Evolutionary conservation across 305 asterid genomes (phyloP).

Genomic region (Solanum chacoense): DNA sequence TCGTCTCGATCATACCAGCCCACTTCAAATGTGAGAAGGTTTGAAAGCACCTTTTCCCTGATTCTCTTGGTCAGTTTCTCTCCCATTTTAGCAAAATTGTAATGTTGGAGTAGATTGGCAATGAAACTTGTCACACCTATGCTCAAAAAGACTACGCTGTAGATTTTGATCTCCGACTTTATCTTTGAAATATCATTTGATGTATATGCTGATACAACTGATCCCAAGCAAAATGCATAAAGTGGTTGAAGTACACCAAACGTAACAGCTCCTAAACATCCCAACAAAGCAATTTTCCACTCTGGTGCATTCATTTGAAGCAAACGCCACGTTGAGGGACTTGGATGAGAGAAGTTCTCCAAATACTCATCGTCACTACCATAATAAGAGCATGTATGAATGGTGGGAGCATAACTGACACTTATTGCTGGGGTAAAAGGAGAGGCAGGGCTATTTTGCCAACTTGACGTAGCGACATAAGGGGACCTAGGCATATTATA

Average conservation of each 20-base stretch:
- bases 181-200: slow-evolving; percentile 17
- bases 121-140: slow-evolving; percentile 41
- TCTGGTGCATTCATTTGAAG: slow-evolving; percentile 45
- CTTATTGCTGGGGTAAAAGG: slow-evolving; percentile 26
- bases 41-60: slow-evolving; percentile 37
- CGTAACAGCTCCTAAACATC: slow-evolving; percentile 35
- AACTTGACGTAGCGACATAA: slow-evolving; percentile 16
- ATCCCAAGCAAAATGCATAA: slow-evolving; percentile 56
- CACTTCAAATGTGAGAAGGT: slow-evolving; percentile 50
- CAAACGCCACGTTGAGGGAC: slow-evolving; percentile 31
- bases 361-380: slow-evolving; percentile 21
- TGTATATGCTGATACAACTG: slow-evolving; percentile 47
- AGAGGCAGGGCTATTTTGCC: slow-evolving; percentile 28
- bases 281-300: slow-evolving; percentile 47
- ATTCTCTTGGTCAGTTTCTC: slow-evolving; percentile 53
- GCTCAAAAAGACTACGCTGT: slow-evolving; percentile 23
- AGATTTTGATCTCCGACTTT: slow-evolving; percentile 36
- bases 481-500: slow-evolving; percentile 8
- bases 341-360: neutral
- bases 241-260: slow-evolving; percentile 48
- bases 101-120: slow-evolving; percentile 54
- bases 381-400: slow-evolving; percentile 26
- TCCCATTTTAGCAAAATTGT: slow-evolving; percentile 63
- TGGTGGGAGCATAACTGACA: slow-evolving; percentile 21
- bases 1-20: slow-evolving; percentile 69